Evolutionary conservation across 805 yeast species (phyloP), one percentile per base, ranked within the genome.

Genomic region (Saccharomycopsis synnaedendra): DNA sequence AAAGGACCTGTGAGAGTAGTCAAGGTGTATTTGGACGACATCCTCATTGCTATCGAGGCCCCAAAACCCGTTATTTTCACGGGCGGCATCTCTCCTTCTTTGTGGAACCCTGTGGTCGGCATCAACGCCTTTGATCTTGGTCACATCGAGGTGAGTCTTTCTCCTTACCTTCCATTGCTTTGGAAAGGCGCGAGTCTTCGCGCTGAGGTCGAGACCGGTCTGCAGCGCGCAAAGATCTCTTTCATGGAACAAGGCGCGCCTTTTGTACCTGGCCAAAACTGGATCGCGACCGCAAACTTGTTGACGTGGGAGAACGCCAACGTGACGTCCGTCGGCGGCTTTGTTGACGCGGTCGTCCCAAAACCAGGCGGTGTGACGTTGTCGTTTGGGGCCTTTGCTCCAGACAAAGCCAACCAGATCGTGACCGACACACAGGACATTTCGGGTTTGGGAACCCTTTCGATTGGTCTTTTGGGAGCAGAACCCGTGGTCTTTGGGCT

Each of bases 101-200:
- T 86, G 42, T 87, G 96, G 96, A 70, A 74, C 44, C 86, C 94
- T 3, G 76, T 84, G 52, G 95, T 86, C 5, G 80, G 85, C 3
- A 70, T 74, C 19, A 73, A 78, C 50, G 81, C 95, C 0, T 85
- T 79, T 63, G 94, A 87, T 60, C 66, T 86, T 32, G 78, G 77
- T 11, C 72, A 82, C n/a, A 68, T 82, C 54, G 80, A 78, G 48
- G 60, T 87, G 42, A 95, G 87, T 54, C 57, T 87, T 42, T 75
- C 90, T 7, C 77, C 84, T 0, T 69, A 79, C 52, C 63, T 86
- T 50, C 93, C 95, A 3, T 60, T 65, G n/a, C 60, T 86, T 32
- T 83, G 89, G 88, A 29, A 39, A 34, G 35, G 36, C 11, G 30
- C n/a, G 34, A 61, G 62, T n/a, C 43, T 73, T 4, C 67, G 65